Base-by-base conservation (phyloP, 139 green algal genomes). In the Medakamo hakoo region DNA sequence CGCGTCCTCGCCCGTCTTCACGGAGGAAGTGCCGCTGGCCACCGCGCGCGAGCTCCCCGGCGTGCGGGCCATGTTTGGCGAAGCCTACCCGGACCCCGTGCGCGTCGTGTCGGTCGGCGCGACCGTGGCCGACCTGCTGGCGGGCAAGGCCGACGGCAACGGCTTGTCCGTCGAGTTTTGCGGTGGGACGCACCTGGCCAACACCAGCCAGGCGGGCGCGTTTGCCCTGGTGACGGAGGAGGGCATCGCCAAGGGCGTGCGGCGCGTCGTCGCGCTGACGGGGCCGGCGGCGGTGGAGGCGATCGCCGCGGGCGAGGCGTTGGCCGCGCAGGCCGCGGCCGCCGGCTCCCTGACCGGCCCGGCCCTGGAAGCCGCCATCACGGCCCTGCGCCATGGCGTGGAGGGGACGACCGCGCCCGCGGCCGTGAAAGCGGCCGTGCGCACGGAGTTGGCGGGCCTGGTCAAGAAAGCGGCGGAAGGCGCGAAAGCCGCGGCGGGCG, bases 71-170 rank as follows among this genome's bases (percentile, higher is more conserved):
- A 86, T 99, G 30, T 98, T 98, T 77, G 93, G 93, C 30, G 93
- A 99, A 78, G 76, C 80, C 18, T 99, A 99, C 73, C 93, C 93
- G 4, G 93, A 99, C 70, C 93, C 93, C n/a, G 93, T 98, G 48
- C 82, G 92, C 27, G 92, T 98, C 21, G 88, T 97, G 19, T 82
- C 80, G 28, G 82, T 99, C 16, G 93, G 93, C 31, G 71, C 67
- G 27, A 25, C 82, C 4, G 86, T 99, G 60, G 82, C 92, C 20
- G 70, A 88, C 52, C 82, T 99, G 72, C 76, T 99, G 65, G 64
- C 70, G 0, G 69, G 71, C 0, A 75, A 69, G 25, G 63, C 68
- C 57, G 82, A 86, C 63, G 65, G 26, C 26, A 75, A 82, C 40
- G 62, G 55, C 16, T 81, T 75, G 73, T 81, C 75, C 14, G 80